Base-by-base conservation (phyloP, 305 asterid genomes). In the Plantago rigida region DNA sequence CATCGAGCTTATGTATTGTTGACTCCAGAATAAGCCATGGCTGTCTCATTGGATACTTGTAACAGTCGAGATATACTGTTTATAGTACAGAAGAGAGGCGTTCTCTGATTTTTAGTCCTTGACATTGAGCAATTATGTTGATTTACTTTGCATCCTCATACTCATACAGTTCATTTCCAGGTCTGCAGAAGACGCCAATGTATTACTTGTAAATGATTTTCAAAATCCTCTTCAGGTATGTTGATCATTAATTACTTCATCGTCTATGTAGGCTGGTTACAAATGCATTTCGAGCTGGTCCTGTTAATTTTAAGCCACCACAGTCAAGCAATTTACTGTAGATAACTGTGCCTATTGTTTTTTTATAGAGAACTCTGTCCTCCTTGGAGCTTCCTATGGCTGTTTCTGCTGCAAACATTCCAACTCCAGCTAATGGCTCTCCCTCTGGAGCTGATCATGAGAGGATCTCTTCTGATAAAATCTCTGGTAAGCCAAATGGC, bases 151-250 rank as follows among this genome's bases (percentile, higher is more conserved):
- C 44, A 53, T 53, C 44, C 45, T 29, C 59, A 36, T 45, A 47
- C 46, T 53, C 58, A 50, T 51, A 56, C 51, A 46, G 41, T 62
- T 28, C 68, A 50, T 78, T 66, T 79, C 64, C 90, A 93, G 99
- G 86, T 93, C 99, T 47, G 85, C 84, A 50, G 96, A 89, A 75
- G 99, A 93, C 73, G 85, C 95, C 60, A 93, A 93, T 74, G 87
- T 87, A 42, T 89, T 87, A 76, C 93, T 93, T 62, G 97, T 93
- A 73, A 93, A 93, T 70, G 96, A 93, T 78, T 81, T 85, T 64
- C 88, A 82, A 71, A 86, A 80, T 77, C 99, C 95, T 52, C 94
- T 93, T 59, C 99, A 93, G 99, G 99, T 93, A 69, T 66, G 74
- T 51, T 17, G 65, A 56, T 29, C 44, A 63, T 59, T 50, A 53